Evolutionary conservation across 2,329 filamentous ascomycete genomes (phyloP).

Genomic region (Phialophora macrospora): DNA sequence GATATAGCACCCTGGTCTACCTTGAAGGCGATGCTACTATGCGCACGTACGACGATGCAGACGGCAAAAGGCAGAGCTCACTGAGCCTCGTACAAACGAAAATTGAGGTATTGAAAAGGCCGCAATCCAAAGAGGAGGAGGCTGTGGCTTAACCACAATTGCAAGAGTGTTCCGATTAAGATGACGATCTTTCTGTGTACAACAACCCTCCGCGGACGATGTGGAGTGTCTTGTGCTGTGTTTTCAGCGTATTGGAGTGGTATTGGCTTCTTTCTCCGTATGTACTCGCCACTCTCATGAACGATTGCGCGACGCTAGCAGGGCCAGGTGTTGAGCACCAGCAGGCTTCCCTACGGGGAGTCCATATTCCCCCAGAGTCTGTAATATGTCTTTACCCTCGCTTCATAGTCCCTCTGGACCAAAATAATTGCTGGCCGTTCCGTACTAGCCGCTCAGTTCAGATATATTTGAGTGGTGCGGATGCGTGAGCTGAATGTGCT

Average conservation of each 20-base stretch:
- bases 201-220: not conserved
- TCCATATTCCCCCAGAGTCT: not conserved
- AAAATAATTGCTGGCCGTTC: not conserved
- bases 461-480: not conserved
- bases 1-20: constrained; percentile 72
- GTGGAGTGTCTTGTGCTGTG: not conserved
- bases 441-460: not conserved
- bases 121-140: constrained; percentile 32
- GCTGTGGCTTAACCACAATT: not conserved
- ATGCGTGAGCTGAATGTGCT: not conserved
- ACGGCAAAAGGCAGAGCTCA: constrained; percentile 63
- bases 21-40: constrained; percentile 82
- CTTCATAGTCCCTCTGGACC: not conserved
- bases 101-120: constrained; percentile 46
- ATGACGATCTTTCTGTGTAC: constrained; percentile 2
- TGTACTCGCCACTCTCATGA: constrained; percentile 31
- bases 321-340: constrained; percentile 9
- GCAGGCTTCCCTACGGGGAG: not conserved
- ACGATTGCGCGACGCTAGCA: constrained; percentile 4
- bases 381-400: not conserved
- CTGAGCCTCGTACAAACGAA: constrained; percentile 81
- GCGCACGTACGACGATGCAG: constrained; percentile 67
- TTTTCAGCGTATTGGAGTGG: not conserved
- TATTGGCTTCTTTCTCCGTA: constrained; percentile 13
- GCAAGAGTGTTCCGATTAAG: constrained; percentile 1